Conservation (phyloP, 768 basidiomycete species). For the Kwoniella europaea region DNA sequence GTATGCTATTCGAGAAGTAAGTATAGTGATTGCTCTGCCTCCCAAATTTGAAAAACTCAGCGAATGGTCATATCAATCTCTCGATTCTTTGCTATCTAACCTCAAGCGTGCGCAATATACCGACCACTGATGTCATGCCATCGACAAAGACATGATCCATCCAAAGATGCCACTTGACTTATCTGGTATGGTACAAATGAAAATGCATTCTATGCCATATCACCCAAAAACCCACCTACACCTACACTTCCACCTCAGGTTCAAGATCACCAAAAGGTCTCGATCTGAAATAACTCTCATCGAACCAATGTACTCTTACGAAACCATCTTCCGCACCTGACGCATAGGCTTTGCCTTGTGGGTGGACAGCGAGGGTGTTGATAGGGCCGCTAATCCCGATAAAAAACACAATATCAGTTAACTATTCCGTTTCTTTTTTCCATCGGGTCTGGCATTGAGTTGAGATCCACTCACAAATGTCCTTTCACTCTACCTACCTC, state of each 20-base stretch:
- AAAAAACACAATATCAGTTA: too few relatives aligned
- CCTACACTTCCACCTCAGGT: constrained; percentile 64
- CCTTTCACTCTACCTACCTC: constrained; percentile 97
- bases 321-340: constrained; percentile 98
- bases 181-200: constrained; percentile 20
- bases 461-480: constrained; percentile 76
- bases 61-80: too few relatives aligned
- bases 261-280: constrained; percentile 91
- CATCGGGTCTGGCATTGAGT: too few relatives aligned
- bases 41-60: too few relatives aligned
- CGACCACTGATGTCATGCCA: too few relatives aligned
- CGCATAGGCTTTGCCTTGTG: constrained; percentile 82
- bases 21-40: too few relatives aligned
- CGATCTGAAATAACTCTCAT: constrained; percentile 90
- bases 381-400: constrained; percentile 38
- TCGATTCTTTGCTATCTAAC: too few relatives aligned
- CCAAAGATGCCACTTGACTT: background rate
- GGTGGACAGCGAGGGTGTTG: constrained; percentile 86
- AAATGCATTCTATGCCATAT: constrained; percentile 10
- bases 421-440: too few relatives aligned
- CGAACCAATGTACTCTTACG: constrained; percentile 65
- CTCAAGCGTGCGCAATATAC: too few relatives aligned
- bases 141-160: too few relatives aligned
- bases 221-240: constrained; percentile 9
- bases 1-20: too few relatives aligned